Evolutionary conservation across 1,284 basidiomycete species (phyloP).

Genomic region (Trichosporon asahii): DNA sequence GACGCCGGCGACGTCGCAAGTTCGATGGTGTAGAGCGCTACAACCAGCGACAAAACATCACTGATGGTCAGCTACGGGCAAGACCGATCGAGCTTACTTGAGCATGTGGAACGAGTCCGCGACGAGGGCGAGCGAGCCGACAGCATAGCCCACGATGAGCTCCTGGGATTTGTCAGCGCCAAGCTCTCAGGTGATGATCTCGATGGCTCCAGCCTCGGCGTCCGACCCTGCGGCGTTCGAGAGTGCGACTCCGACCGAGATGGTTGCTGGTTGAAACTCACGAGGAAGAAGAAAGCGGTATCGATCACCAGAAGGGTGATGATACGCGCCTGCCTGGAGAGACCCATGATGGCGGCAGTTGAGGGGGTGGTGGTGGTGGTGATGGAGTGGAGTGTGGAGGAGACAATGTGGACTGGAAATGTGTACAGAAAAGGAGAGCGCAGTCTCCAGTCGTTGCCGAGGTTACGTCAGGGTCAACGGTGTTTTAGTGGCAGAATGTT

Average conservation of each 20-base stretch:
- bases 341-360: slow-evolving; percentile 52
- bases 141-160: slow-evolving; percentile 70
- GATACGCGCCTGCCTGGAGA: slow-evolving; percentile 73
- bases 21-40: slow-evolving; percentile 96
- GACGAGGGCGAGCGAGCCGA: slow-evolving; percentile 89
- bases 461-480: slow-evolving; percentile 4
- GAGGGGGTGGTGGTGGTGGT: not conserved
- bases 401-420: not conserved
- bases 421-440: not conserved
- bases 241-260: not conserved
- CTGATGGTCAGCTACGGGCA: slow-evolving; percentile 69
- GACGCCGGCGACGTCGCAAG: slow-evolving; percentile 55
- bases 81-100: slow-evolving; percentile 72
- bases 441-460: not conserved
- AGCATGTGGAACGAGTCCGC: slow-evolving; percentile 99
- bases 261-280: slow-evolving; percentile 51
- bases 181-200: too few relatives aligned
- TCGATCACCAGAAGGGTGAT: slow-evolving; percentile 79
- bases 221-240: not conserved
- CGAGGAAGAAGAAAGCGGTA: slow-evolving; percentile 85
- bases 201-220: not conserved
- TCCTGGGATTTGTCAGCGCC: slow-evolving; percentile 29
- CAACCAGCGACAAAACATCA: slow-evolving; percentile 90
- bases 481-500: slow-evolving; percentile 6
- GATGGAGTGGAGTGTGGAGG: not conserved